Evolutionary conservation across 163 green algal genomes (phyloP).

Genomic region (Chlorella variabilis): DNA sequence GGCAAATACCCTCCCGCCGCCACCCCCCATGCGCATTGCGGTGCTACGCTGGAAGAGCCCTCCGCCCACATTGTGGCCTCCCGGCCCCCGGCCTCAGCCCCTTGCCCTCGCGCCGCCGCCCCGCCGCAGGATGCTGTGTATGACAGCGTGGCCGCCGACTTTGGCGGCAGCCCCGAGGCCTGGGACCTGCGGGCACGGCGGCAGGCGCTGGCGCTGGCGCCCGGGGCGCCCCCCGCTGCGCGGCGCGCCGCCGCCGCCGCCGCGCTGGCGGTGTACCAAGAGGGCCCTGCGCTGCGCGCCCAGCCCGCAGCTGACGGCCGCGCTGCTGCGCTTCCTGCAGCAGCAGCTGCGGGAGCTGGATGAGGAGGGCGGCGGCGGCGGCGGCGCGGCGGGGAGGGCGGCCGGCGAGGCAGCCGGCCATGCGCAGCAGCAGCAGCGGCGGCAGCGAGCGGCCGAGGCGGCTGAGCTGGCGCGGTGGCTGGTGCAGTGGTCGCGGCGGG

Average conservation of each 20-base stretch:
- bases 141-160: constrained; percentile 54
- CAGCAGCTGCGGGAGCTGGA: constrained; percentile 31
- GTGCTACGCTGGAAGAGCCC: too few relatives aligned
- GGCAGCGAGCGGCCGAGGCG: background rate
- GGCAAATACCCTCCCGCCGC: background rate
- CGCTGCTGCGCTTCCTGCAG: constrained; percentile 54
- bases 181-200: constrained; percentile 61
- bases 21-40: background rate
- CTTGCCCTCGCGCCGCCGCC: too few relatives aligned
- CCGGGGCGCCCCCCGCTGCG: background rate
- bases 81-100: too few relatives aligned
- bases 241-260: constrained; percentile 12
- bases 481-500: constrained; percentile 13
- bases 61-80: too few relatives aligned
- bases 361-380: background rate
- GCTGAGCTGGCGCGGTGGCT: constrained; percentile 1
- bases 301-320: constrained; percentile 28
- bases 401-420: background rate
- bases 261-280: constrained; percentile 34
- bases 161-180: constrained; percentile 43
- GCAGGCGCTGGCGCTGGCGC: constrained; percentile 4
- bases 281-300: constrained; percentile 32
- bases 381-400: background rate
- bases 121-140: constrained; percentile 49
- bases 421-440: background rate